Conservation (phyloP, 495 filamentous ascomycete genomes). For the Aspergillus nanangensis region DNA sequence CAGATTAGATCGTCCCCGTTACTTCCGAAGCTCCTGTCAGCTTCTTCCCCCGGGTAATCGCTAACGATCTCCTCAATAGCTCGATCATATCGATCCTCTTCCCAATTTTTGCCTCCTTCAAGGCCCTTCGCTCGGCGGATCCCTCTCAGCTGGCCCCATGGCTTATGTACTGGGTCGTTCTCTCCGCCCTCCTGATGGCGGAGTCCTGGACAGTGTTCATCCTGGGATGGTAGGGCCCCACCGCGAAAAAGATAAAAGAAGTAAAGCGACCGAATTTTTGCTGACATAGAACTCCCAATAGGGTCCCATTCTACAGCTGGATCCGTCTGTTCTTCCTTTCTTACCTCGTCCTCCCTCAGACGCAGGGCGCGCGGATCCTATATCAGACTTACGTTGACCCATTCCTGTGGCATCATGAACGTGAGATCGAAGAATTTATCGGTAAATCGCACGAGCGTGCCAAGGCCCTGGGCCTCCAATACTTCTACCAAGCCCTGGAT, state of each 20-base stretch:
- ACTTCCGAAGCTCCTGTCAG: slow-evolving; percentile 32
- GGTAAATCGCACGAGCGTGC: slow-evolving; percentile 74
- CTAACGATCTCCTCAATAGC: slow-evolving; percentile 25
- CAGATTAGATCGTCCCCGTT: background rate
- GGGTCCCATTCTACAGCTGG: slow-evolving; percentile 93
- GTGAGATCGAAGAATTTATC: slow-evolving; percentile 87
- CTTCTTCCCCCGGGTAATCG: slow-evolving; percentile 4
- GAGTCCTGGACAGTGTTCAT: slow-evolving; percentile 87
- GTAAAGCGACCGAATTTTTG: no score
- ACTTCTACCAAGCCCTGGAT: slow-evolving; percentile 76
- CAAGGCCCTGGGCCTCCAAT: slow-evolving; percentile 71
- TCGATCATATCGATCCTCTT: slow-evolving; percentile 90
- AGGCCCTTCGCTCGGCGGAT: slow-evolving; percentile 89
- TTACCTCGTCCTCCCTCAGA: slow-evolving; percentile 96
- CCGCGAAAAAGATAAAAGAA: no score
- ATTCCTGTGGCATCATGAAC: slow-evolving; percentile 82
- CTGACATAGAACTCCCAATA: no score
- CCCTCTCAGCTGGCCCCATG: slow-evolving; percentile 92
- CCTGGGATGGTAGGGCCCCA: slow-evolving; percentile 62
- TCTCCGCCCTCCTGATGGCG: slow-evolving; percentile 73
- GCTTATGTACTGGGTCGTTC: slow-evolving; percentile 98
- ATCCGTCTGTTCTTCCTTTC: slow-evolving; percentile 81
- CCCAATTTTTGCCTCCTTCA: slow-evolving; percentile 96
- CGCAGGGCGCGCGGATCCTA: slow-evolving; percentile 79
- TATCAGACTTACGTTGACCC: slow-evolving; percentile 86